Base-by-base conservation (phyloP, 352 stramenopile genomes). In the Globisporangium camurandrum region DNA sequence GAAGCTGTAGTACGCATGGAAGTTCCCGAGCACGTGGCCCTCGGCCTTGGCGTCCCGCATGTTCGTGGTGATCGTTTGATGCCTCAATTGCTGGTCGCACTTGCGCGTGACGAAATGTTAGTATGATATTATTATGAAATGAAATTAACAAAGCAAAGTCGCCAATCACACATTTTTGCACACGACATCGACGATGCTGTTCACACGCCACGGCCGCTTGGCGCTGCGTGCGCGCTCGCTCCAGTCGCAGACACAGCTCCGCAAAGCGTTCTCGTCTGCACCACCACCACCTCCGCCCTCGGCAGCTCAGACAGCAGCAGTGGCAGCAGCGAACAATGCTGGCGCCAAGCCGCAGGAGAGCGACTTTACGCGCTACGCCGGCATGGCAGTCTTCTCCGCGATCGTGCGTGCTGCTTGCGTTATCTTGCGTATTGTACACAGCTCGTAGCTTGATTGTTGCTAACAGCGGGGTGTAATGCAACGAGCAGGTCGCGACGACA, bases 1-100 rank as follows among this genome's bases (percentile, higher is more conserved):
- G 58, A 90, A 91, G 67, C 69, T 88, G 64, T 90, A 91, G 56
- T 90, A 93, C 31, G 78, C 66, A 38, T 90, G 79, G 63, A 91
- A 88, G 61, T 93, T 91, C 59, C 79, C 82, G 38, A 90, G 67
- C 52, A 88, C 65, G 31, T 91, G 76, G 43, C 78, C 82, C 48
- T 86, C 66, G 1, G 67, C 69, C 36, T 79, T 53, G 54, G 61
- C 60, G 63, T 77, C 69, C 36, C 24, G 39, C 31, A 33, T 59
- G 39, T 1, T 48, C 2, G n/a, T 39, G 33, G 2, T 39, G 5
- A 17, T 5, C 8, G 10, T 17, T 14, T 17, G 12, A 14, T 47
- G 41, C 20, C 20, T 16, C 30, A 19, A n/a, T 42, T 8, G 37
- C 8, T 43, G 37, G 16, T 20, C 33, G 20, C 17, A 49, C 10